A percentile compares a stretch with the other conserved stretches of the same genome.
Evolutionary conservation across 148 eudicot genomes (phyloP).

Genomic region (Vaccinium darrowii): DNA sequence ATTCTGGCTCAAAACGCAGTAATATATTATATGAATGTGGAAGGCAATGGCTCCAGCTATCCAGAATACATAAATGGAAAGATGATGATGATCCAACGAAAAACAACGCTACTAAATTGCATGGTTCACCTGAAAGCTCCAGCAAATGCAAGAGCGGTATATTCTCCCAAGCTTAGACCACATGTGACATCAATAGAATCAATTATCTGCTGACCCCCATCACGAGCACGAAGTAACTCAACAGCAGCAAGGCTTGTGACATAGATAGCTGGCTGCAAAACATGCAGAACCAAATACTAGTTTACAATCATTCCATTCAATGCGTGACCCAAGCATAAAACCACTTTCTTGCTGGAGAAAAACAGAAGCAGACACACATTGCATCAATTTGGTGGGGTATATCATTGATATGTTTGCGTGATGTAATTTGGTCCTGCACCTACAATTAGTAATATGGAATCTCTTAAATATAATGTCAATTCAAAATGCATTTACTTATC

Average conservation of each 20-base stretch:
- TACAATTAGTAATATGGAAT: too few relatives aligned
- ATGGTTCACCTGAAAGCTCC: slow-evolving; percentile 82
- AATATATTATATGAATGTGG: neutral
- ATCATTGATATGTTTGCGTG: neutral
- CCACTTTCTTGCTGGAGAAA: neutral
- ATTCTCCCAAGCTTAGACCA: slow-evolving; percentile 95
- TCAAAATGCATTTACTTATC: too few relatives aligned
- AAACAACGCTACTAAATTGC: neutral
- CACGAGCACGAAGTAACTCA: slow-evolving; percentile 91
- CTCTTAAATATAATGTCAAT: too few relatives aligned
- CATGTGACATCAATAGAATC: slow-evolving; percentile 94
- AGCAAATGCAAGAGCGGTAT: slow-evolving; percentile 96
- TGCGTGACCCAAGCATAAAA: neutral
- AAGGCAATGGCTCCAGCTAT: neutral
- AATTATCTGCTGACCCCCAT: slow-evolving; percentile 86
- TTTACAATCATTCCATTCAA: neutral
- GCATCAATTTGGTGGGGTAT: neutral
- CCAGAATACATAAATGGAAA: neutral
- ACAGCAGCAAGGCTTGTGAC: slow-evolving; percentile 92
- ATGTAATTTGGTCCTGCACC: too few relatives aligned
- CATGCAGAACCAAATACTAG: neutral
- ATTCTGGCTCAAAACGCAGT: neutral
- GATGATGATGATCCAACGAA: slow-evolving; percentile 11
- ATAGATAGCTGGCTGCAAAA: slow-evolving; percentile 86
- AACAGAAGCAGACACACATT: neutral